Conservation (phyloP, 2,329 filamentous ascomycete genomes). For the Geoglossum cookeanum region DNA sequence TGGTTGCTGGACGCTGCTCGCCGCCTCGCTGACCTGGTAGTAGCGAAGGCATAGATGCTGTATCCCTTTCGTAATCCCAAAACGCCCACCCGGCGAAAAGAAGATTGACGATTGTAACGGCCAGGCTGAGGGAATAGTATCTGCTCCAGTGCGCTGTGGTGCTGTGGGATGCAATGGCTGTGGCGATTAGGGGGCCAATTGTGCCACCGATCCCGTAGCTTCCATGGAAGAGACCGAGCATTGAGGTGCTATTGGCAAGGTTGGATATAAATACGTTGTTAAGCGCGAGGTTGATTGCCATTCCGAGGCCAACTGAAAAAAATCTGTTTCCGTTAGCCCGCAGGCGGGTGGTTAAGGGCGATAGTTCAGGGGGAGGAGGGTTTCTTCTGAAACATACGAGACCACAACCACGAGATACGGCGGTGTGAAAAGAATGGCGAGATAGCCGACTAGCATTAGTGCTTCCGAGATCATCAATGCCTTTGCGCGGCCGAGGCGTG, state of each 20-base stretch:
- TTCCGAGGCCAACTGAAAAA: conserved; percentile 44
- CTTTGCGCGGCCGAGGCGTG: conserved; percentile 43
- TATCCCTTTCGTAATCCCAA: conserved; percentile 47
- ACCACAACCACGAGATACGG: conserved; percentile 50
- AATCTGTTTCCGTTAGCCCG: conserved; percentile 27
- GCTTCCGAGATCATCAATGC: conserved; percentile 39
- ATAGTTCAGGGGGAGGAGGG: not conserved
- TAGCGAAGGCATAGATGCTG: conserved; percentile 19
- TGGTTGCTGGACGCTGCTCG: conserved; percentile 12
- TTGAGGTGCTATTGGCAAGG: conserved; percentile 32
- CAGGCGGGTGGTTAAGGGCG: not conserved
- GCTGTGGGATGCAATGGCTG: conserved; percentile 43
- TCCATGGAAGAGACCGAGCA: conserved; percentile 46
- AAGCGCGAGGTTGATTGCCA: conserved; percentile 36
- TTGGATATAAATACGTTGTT: conserved; percentile 40
- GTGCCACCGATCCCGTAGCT: conserved; percentile 46
- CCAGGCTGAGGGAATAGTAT: conserved; percentile 44
- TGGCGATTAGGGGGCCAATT: conserved; percentile 53
- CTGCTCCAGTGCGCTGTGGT: conserved; percentile 28
- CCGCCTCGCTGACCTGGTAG: conserved; percentile 14
- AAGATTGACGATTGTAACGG: conserved; percentile 37
- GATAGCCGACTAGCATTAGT: conserved; percentile 39
- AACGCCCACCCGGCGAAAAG: conserved; percentile 47
- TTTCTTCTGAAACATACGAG: not conserved
- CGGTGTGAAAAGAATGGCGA: conserved; percentile 45